A percentile compares a stretch with the other conserved stretches of the same genome.
These are phyloP conservation scores for Acrocalymma vagum DNA, from an alignment of 2,329 filamentous ascomycete species.

Conservation along the genomic window DNA sequence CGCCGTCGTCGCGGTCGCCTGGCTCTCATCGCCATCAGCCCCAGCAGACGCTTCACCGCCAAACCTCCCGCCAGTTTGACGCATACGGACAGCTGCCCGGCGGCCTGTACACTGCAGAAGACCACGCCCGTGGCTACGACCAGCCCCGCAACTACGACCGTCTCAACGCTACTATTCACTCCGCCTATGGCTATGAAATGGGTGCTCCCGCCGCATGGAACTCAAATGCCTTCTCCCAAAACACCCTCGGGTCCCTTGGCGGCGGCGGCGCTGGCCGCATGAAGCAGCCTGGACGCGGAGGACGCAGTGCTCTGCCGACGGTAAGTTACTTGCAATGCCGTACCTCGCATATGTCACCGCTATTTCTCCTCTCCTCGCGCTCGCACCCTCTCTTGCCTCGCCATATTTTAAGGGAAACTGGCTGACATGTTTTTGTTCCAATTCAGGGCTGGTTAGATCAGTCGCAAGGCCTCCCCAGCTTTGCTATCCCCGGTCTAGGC, in stretches of 20 bases:
- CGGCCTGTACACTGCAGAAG: constrained; percentile 75
- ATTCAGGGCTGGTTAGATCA: constrained; percentile 73
- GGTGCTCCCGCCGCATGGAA: constrained; percentile 80
- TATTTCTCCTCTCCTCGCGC: constrained; percentile 2
- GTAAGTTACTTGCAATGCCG: too few species aligned
- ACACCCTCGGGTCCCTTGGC: constrained; percentile 68
- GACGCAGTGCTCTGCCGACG: constrained; percentile 71
- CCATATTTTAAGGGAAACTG: constrained; percentile 8
- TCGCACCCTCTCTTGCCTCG: not conserved
- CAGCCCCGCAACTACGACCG: constrained; percentile 66
- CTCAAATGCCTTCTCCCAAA: constrained; percentile 74
- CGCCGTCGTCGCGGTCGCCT: constrained; percentile 71
- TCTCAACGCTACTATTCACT: constrained; percentile 65
- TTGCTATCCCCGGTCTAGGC: constrained; percentile 51
- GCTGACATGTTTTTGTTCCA: constrained; percentile 4
- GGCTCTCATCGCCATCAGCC: constrained; percentile 74
- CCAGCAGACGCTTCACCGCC: constrained; percentile 70
- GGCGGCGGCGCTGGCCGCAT: constrained; percentile 60
- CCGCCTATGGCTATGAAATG: constrained; percentile 74
- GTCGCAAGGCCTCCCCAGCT: constrained; percentile 53
- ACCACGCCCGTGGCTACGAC: constrained; percentile 61
- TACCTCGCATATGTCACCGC: too few species aligned
- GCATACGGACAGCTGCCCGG: constrained; percentile 70
- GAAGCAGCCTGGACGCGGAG: constrained; percentile 64
- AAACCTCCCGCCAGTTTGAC: constrained; percentile 81